Evolutionary conservation across 306 rosid genomes (phyloP).

Genomic region (Dryas octopetala): DNA sequence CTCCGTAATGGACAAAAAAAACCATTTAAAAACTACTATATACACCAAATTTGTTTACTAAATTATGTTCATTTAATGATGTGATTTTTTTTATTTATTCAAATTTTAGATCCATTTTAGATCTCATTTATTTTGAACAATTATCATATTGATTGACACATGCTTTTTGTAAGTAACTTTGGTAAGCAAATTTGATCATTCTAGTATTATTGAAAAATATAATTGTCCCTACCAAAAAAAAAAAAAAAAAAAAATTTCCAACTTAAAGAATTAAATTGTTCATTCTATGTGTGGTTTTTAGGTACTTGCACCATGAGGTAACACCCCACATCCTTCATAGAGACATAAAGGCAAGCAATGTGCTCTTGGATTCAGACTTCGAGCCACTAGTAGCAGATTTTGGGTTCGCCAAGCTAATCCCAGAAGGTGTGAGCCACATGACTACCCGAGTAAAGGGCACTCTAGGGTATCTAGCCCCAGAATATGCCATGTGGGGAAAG

Average conservation of each 20-base stretch:
- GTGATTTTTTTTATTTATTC: too few relatives aligned
- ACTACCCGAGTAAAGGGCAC: constrained; percentile 92
- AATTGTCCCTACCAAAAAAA: too few relatives aligned
- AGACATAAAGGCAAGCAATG: constrained; percentile 85
- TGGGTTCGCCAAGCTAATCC: constrained; percentile 89
- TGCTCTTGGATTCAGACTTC: constrained; percentile 70
- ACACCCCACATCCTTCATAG: constrained; percentile 85
- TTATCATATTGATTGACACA: too few relatives aligned
- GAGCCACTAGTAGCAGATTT: constrained; percentile 83
- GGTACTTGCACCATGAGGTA: constrained; percentile 84
- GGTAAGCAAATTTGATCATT: too few relatives aligned
- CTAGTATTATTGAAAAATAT: too few relatives aligned
- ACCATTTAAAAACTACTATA: too few relatives aligned
- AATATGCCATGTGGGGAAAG: constrained; percentile 97
- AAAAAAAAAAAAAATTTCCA: neutral
- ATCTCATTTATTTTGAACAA: neutral
- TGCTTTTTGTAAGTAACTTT: too few relatives aligned
- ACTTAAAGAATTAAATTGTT: neutral
- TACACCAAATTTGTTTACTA: too few relatives aligned
- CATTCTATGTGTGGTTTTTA: constrained; percentile 4
- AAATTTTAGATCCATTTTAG: neutral
- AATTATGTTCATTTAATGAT: too few relatives aligned
- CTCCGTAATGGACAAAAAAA: too few relatives aligned
- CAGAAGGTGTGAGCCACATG: constrained; percentile 90
- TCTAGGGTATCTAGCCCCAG: constrained; percentile 81